A percentile compares a stretch with the other conserved stretches of the same genome.
Conservation (phyloP, 495 filamentous ascomycete genomes). For the Penicillium subrubescens region DNA sequence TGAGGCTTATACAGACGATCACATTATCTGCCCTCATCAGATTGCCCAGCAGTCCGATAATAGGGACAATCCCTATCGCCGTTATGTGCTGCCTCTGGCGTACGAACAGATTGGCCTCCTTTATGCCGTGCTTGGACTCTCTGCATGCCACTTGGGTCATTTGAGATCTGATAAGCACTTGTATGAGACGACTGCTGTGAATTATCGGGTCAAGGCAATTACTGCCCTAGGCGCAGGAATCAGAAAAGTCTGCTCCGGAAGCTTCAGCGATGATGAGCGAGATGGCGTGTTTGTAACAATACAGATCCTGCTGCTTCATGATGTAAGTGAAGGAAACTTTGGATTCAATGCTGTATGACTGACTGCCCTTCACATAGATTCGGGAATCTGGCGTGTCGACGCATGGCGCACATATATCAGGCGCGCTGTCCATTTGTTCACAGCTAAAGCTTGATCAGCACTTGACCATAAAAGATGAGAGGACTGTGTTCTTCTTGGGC, state of each 20-base stretch:
- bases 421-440: constrained; percentile 43
- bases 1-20: constrained; percentile 29
- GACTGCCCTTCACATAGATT: constrained; percentile 25
- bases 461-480: constrained; percentile 28
- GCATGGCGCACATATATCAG: constrained; percentile 43
- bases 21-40: constrained; percentile 40
- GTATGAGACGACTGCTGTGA: constrained; percentile 33
- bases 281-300: constrained; percentile 42
- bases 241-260: constrained; percentile 28
- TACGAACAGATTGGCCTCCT: constrained; percentile 38
- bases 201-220: constrained; percentile 43
- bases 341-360: neutral
- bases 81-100: constrained; percentile 40
- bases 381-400: constrained; percentile 39
- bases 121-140: constrained; percentile 38
- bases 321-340: constrained; percentile 29
- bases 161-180: constrained; percentile 27
- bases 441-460: constrained; percentile 31
- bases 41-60: constrained; percentile 30
- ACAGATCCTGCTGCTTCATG: constrained; percentile 42
- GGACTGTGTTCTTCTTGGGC: constrained; percentile 41
- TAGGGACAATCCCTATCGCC: constrained; percentile 37
- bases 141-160: constrained; percentile 39
- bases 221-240: constrained; percentile 33
- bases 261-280: constrained; percentile 32